Percentiles rank a stretch among this genome's conserved stretches.
These are phyloP conservation scores for Taiwanofungus camphoratus DNA, from an alignment of 1,284 basidiomycete species.

Conservation along the genomic window DNA sequence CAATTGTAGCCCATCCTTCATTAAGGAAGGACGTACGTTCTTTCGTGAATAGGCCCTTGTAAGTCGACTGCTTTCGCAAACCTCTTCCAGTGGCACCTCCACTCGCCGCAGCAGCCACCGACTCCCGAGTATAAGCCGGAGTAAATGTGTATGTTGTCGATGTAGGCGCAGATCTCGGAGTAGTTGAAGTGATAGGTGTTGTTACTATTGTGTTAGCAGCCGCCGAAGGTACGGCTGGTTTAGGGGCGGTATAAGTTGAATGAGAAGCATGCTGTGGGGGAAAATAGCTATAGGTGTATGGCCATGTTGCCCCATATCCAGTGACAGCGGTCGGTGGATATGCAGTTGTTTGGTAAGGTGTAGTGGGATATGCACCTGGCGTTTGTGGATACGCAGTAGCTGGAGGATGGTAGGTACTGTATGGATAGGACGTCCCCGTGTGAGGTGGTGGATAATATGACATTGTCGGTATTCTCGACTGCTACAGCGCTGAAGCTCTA, in stretches of 20 bases:
- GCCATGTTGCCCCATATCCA: constrained; percentile 28
- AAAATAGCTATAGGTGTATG: constrained; percentile 28
- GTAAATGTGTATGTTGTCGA: constrained; percentile 38
- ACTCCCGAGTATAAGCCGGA: constrained; percentile 50
- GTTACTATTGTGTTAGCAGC: constrained; percentile 14
- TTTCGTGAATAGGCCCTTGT: constrained; percentile 72
- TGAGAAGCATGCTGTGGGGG: constrained; percentile 21
- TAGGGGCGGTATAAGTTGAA: constrained; percentile 7
- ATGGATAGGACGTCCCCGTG: constrained; percentile 21
- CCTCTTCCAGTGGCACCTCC: constrained; percentile 39
- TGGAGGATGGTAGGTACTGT: constrained; percentile 20
- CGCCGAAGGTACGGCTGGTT: constrained; percentile 9
- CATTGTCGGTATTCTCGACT: too few relatives aligned
- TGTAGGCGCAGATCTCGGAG: constrained; percentile 13
- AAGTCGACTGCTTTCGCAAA: constrained; percentile 53
- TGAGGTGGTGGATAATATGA: constrained; percentile 25
- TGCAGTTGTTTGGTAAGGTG: constrained; percentile 26
- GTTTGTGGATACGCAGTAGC: constrained; percentile 19
- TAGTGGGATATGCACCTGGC: constrained; percentile 24
- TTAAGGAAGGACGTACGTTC: constrained; percentile 49
- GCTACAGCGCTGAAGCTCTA: too few relatives aligned
- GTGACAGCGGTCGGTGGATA: constrained; percentile 27
- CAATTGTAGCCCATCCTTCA: neutral
- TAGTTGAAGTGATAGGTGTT: constrained; percentile 12
- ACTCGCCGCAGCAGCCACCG: constrained; percentile 33